A percentile compares a stretch with the other conserved stretches of the same genome.
Evolutionary conservation across 768 basidiomycete species (phyloP).

Genomic region (Tulasnella sp.): DNA sequence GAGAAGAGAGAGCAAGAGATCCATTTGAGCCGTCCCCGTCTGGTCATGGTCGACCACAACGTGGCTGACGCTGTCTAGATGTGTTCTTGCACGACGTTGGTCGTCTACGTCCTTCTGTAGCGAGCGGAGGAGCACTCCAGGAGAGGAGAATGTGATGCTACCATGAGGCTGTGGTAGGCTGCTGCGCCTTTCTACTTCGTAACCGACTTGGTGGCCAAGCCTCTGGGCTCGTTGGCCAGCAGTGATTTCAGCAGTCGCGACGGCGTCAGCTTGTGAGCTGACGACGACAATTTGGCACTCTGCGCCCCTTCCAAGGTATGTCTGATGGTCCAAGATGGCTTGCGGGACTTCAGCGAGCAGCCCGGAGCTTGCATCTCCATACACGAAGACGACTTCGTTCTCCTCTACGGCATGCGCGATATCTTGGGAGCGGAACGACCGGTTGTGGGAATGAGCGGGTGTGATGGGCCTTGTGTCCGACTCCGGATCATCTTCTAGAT

Average conservation of each 20-base stretch:
- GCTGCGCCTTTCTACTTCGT: conserved; percentile 84
- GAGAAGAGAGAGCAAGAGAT: conserved; percentile 78
- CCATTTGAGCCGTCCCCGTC: conserved; percentile 89
- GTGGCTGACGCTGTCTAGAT: conserved; percentile 73
- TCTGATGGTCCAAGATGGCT: conserved; percentile 75
- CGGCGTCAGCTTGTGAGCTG: conserved; percentile 83
- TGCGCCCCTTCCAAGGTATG: conserved; percentile 66
- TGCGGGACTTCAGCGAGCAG: conserved; percentile 96
- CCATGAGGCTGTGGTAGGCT: conserved; percentile 71
- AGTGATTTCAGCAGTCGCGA: conserved; percentile 83
- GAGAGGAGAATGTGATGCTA: conserved; percentile 85
- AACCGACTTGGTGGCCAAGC: conserved; percentile 66
- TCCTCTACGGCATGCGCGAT: conserved; percentile 56
- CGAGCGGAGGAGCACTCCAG: conserved; percentile 77
- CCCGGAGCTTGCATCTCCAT: conserved; percentile 85
- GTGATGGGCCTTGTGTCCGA: not conserved
- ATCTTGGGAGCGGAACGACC: conserved; percentile 48
- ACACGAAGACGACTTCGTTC: conserved; percentile 78
- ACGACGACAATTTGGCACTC: conserved; percentile 86
- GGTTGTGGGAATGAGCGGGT: conserved; percentile 19
- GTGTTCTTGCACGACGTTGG: conserved; percentile 19
- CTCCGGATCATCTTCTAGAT: too few species aligned
- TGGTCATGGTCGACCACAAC: conserved; percentile 94
- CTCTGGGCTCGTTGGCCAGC: conserved; percentile 74
- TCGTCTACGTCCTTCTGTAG: conserved; percentile 56